Conservation (phyloP, 306 rosid species). For the Sicyos edulis region DNA sequence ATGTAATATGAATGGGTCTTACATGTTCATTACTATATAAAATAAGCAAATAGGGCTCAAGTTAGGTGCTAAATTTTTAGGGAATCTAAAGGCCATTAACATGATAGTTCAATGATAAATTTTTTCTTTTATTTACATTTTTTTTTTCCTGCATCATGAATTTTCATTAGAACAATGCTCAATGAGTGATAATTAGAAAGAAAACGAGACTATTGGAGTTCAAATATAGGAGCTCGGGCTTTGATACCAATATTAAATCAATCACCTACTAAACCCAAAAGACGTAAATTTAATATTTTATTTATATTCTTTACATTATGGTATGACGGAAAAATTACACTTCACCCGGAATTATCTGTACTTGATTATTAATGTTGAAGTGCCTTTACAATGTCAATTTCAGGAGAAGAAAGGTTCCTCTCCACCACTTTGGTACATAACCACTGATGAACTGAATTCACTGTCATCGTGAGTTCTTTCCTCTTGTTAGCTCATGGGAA, state of each 20-base stretch:
- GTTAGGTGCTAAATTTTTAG: neutral
- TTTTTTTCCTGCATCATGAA: neutral
- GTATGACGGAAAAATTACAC: neutral
- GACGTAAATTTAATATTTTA: neutral
- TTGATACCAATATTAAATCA: neutral
- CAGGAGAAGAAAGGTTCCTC: conserved; percentile 74
- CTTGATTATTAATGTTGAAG: conserved; percentile 1
- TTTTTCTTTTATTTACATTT: neutral
- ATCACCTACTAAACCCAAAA: neutral
- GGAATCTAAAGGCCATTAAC: neutral
- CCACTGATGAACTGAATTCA: conserved; percentile 65
- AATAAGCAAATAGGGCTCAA: neutral
- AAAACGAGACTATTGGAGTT: neutral
- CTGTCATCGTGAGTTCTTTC: conserved; percentile 60
- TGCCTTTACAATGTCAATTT: conserved; percentile 28
- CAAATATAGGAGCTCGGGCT: too few species aligned
- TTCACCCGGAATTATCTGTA: neutral
- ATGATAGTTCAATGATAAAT: neutral
- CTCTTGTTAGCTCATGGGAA: neutral
- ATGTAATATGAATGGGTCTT: neutral
- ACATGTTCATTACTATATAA: neutral
- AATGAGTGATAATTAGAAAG: neutral
- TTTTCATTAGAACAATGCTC: neutral
- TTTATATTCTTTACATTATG: conserved; percentile 1
- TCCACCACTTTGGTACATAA: conserved; percentile 69